These are phyloP conservation scores for Mycena indigotica DNA, from an alignment of 768 basidiomycete species.

Conservation along the genomic window DNA sequence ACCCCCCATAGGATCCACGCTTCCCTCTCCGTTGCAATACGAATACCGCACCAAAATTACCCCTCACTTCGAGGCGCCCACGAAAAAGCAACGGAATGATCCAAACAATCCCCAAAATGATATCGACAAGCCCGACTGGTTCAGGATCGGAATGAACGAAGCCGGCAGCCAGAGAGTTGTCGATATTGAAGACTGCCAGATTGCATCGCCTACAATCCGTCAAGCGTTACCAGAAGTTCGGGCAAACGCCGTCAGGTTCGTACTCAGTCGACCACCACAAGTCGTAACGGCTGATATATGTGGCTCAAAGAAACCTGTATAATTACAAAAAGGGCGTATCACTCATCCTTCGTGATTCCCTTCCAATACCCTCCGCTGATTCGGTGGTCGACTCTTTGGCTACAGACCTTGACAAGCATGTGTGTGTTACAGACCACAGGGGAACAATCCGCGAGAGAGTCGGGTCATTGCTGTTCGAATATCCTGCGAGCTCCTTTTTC, in stretches of 20 bases:
- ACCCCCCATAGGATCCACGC: constrained; percentile 71
- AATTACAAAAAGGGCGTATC: constrained; percentile 88
- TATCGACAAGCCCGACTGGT: constrained; percentile 58
- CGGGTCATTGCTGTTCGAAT: constrained; percentile 80
- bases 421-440: constrained; percentile 85
- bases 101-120: constrained; percentile 22
- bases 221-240: constrained; percentile 62
- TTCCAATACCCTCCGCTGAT: constrained; percentile 34
- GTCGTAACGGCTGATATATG: no score
- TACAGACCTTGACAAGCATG: constrained; percentile 53
- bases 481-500: constrained; percentile 89
- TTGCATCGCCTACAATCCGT: constrained; percentile 83
- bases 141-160: constrained; percentile 88
- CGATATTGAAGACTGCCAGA: constrained; percentile 98
- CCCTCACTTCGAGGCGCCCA: constrained; percentile 89
- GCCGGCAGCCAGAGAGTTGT: constrained; percentile 73
- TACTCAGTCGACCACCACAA: not conserved
- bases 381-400: constrained; percentile 39
- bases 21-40: constrained; percentile 88
- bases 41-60: constrained; percentile 96
- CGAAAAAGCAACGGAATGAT: constrained; percentile 31
- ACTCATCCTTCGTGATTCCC: constrained; percentile 85
- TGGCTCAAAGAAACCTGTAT: constrained; percentile 62
- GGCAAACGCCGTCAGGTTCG: constrained; percentile 68
- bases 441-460: constrained; percentile 82